phyloP scores from a whole-genome alignment of 1,139 yeast genomes.

The Groenewaldozyma auringiensis region DNA sequence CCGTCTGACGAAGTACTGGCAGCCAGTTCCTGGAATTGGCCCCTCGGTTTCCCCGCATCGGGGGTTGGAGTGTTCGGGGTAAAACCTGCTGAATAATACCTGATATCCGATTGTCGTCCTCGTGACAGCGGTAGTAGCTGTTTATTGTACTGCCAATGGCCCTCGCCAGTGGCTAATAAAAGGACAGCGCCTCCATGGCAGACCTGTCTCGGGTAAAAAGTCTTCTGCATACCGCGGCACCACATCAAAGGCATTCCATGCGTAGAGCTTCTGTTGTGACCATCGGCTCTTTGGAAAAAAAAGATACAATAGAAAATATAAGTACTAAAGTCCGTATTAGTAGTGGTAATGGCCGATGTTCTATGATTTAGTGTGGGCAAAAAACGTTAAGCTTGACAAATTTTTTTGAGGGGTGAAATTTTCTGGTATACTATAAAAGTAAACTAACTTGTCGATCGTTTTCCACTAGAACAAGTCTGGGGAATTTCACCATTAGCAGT shows the following conservation, averaged over 20 bases:
- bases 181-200: neutral
- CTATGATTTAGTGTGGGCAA: no score
- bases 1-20: slow-evolving; percentile 24
- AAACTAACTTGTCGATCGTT: no score
- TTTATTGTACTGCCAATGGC: neutral
- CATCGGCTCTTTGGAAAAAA: neutral
- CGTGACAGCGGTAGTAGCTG: no score
- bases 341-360: no score
- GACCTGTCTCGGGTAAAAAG: neutral
- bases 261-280: no score
- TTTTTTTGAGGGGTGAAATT: no score
- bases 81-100: neutral
- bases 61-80: neutral
- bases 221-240: neutral
- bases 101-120: neutral
- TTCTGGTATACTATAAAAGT: no score
- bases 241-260: neutral
- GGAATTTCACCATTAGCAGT: no score
- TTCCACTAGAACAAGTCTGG: no score
- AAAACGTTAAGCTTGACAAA: no score
- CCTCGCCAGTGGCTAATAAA: neutral
- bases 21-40: neutral
- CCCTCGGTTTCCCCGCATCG: neutral
- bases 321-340: no score
- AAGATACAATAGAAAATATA: no score